Conservation (phyloP, 1,284 basidiomycete species). For the Rhodotorula sp. region DNA sequence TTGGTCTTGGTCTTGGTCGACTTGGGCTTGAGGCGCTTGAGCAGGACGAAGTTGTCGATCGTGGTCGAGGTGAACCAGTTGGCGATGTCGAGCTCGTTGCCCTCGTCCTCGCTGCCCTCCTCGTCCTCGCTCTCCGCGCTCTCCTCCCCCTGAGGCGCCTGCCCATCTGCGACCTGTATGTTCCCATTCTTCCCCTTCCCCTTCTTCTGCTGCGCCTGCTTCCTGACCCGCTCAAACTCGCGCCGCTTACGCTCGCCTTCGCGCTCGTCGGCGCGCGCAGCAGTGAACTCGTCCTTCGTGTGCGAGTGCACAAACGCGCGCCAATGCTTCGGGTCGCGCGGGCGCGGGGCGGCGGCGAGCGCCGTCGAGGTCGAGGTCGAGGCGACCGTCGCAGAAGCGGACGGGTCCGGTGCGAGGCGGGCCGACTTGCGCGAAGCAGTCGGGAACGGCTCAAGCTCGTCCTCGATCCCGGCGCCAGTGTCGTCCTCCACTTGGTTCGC, state of each 20-base stretch:
- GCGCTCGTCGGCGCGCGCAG: background rate
- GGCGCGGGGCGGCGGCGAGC: background rate
- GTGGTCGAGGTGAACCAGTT: constrained; percentile 9
- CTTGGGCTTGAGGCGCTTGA: constrained; percentile 17
- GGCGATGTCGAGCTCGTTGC: background rate
- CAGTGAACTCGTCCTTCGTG: background rate
- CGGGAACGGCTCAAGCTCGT: too few relatives aligned
- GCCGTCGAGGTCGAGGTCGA: background rate
- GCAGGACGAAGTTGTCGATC: background rate
- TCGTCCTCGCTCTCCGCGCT: background rate
- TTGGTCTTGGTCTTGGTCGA: background rate
- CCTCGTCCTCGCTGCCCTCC: background rate
- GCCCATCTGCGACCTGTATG: background rate
- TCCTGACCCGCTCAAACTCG: background rate
- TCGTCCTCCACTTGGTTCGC: too few relatives aligned
- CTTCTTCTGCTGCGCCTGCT: background rate
- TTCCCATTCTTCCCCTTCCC: background rate
- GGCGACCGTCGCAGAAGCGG: background rate
- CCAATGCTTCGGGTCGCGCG: background rate
- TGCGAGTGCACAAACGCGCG: background rate
- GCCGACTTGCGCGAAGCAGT: too few relatives aligned
- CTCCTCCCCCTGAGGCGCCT: background rate
- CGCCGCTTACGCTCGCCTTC: background rate
- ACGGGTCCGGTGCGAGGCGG: background rate
- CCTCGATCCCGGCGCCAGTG: too few relatives aligned